These are phyloP conservation scores for Quambalaria eucalypti DNA, from an alignment of 1,284 basidiomycete genomes.

Conservation along the genomic window DNA sequence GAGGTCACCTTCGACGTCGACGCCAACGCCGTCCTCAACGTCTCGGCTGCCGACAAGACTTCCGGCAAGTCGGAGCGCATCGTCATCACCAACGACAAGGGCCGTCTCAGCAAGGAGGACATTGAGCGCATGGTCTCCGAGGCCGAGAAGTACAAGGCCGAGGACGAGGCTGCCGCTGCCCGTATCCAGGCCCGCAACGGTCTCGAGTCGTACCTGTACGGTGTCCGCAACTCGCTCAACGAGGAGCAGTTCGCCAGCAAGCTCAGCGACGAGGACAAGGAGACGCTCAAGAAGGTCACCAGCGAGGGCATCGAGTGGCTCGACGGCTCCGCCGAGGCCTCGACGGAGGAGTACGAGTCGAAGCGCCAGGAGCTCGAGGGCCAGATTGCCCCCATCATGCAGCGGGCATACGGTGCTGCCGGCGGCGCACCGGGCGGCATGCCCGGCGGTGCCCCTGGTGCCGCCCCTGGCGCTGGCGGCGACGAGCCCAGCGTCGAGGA, in stretches of 20 bases:
- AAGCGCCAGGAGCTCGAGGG: conserved; percentile 92
- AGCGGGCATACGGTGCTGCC: conserved; percentile 68
- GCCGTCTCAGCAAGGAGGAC: conserved; percentile 94
- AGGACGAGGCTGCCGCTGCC: conserved; percentile 51
- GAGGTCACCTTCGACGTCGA: conserved; percentile 99
- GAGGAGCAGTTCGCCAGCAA: conserved; percentile 56
- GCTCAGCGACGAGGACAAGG: conserved; percentile 79
- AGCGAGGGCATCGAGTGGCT: conserved; percentile 82
- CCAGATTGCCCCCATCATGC: conserved; percentile 88
- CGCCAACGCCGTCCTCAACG: conserved; percentile 95
- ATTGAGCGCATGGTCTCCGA: conserved; percentile 85
- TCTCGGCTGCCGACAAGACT: conserved; percentile 91
- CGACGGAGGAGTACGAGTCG: conserved; percentile 89
- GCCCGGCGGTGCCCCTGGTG: conserved; percentile 50
- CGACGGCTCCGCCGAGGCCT: conserved; percentile 76
- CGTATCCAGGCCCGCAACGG: conserved; percentile 72
- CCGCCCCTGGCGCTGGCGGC: conserved; percentile 48
- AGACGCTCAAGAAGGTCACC: conserved; percentile 71
- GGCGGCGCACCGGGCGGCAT: conserved; percentile 56
- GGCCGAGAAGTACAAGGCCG: conserved; percentile 66
- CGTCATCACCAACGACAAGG: conserved; percentile 98
- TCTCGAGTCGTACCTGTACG: conserved; percentile 89
- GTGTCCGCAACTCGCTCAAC: conserved; percentile 68
- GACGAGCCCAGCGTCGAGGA: conserved; percentile 82
- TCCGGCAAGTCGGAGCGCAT: conserved; percentile 89